phyloP scores from a whole-genome alignment of 2,329 filamentous ascomycete species.

The Colletotrichum higginsianum region DNA sequence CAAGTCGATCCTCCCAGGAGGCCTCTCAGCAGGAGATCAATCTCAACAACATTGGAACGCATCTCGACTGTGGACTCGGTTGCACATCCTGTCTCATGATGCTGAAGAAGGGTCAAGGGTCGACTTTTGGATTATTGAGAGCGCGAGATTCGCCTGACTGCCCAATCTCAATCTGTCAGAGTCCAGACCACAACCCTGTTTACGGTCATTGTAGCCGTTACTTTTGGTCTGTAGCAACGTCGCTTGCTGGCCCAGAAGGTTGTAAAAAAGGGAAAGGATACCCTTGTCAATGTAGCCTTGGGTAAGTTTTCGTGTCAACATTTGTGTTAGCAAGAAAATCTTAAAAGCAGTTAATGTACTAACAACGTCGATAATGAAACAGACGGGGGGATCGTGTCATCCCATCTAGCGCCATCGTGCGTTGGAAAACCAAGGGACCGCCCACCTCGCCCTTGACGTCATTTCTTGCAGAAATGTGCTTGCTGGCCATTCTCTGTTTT shows the following conservation, averaged over 20 bases:
- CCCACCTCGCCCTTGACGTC: conserved; percentile 33
- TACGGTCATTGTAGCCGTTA: conserved; percentile 19
- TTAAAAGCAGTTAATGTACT: background rate
- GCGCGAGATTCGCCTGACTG: background rate
- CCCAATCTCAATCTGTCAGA: background rate
- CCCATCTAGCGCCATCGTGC: conserved; percentile 33
- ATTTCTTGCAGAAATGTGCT: conserved; percentile 13
- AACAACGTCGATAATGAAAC: conserved; percentile 9
- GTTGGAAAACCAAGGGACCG: conserved; percentile 28
- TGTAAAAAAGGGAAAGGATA: conserved; percentile 25
- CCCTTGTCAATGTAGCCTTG: conserved; percentile 6
- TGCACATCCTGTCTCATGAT: background rate
- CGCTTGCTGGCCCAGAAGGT: conserved; percentile 20
- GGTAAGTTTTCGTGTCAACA: background rate
- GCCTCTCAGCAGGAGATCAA: too few relatives aligned
- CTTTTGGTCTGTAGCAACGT: background rate
- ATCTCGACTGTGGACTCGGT: background rate
- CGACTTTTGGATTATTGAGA: background rate
- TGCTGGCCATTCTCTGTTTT: conserved; percentile 15
- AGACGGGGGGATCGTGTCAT: conserved; percentile 21
- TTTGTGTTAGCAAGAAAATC: background rate
- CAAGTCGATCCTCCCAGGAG: too few relatives aligned
- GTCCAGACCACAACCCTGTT: conserved; percentile 23
- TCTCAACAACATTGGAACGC: too few relatives aligned
- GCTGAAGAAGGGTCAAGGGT: too few relatives aligned